Evolutionary conservation across 2,329 filamentous ascomycete genomes (phyloP), one percentile per base, ranked within the genome.

Genomic region (Waltergamsia citrina): DNA sequence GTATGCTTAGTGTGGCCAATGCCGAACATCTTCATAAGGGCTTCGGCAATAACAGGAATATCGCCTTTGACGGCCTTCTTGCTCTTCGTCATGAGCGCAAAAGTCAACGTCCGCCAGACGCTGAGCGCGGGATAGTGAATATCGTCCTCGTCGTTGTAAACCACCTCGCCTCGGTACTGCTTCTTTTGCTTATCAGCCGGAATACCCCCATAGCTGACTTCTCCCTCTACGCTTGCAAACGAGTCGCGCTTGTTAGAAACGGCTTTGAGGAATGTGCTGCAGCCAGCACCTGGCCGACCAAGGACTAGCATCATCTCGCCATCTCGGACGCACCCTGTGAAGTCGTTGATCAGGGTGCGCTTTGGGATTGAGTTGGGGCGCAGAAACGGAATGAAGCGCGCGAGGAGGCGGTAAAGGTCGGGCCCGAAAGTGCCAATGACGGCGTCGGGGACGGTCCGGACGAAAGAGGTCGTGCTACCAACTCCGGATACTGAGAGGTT

Each of bases 381-480:
- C 10, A 54, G 37, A 18, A 38, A 41, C 9, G 41, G 28, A 27
- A 43, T n/a, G 38, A 37, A 36, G 11, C 50, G 45, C 20, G 53
- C 56, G 11, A 87, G 45, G 6, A 85, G 58, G 16, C 63, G 69
- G 52, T 85, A 90, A 2, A 90, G 59, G 53, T 90, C 85, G 0
- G 84, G 84, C 0, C 85, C 85, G 51, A 92, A 90, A 0, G 83
- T 87, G 16, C 82, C 82, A 5, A 86, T 41, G 24, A 90, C 66
- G 3, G 84, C 84, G 42, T 84, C 71, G 1, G 84, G 83, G 0
- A 90, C 58, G 0, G 82, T 86, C 40, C 74, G 74, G 18, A 83
- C 81, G 42, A 83, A 82, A 1, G 74, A 74, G 0, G 80, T 66
- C 1, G 74, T 78, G 10, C 73, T 74, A 27, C 77, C 76, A 7